phyloP scores from a whole-genome alignment of 495 filamentous ascomycete species.

The Neurospora sp. region DNA sequence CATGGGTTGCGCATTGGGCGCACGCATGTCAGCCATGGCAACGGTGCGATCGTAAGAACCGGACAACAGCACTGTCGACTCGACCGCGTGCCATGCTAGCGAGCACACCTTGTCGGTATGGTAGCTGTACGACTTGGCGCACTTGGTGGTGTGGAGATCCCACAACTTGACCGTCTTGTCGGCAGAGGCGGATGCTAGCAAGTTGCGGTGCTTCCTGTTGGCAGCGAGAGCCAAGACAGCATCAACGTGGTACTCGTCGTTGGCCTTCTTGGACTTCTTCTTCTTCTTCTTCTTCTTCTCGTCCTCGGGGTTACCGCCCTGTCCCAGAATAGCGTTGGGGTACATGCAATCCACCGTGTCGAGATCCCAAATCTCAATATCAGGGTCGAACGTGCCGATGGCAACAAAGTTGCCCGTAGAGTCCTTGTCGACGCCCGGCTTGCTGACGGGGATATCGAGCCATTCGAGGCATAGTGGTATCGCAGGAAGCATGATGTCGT shows the following conservation, averaged over 20 bases:
- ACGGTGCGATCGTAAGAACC: constrained; percentile 92
- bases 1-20: constrained; percentile 65
- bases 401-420: constrained; percentile 78
- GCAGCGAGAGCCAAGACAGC: constrained; percentile 81
- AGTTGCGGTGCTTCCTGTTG: constrained; percentile 84
- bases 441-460: constrained; percentile 79
- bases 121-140: constrained; percentile 90
- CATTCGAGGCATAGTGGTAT: constrained; percentile 94
- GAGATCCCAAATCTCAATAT: constrained; percentile 98
- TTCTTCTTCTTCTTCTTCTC: constrained; percentile 66
- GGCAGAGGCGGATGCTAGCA: constrained; percentile 91
- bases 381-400: constrained; percentile 92
- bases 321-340: constrained; percentile 92
- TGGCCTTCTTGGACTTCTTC: constrained; percentile 75
- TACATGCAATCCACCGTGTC: constrained; percentile 96
- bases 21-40: constrained; percentile 86
- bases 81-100: constrained; percentile 78
- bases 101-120: constrained; percentile 94
- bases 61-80: constrained; percentile 79
- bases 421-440: constrained; percentile 45
- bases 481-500: constrained; percentile 98
- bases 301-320: constrained; percentile 44
- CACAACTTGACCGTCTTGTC: constrained; percentile 96
- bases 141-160: constrained; percentile 85
- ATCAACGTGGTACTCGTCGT: constrained; percentile 89